Evolutionary conservation across 2,329 filamentous ascomycete species (phyloP), one percentile per base, ranked within the genome.

Genomic region (Ophiosphaerella narmari): DNA sequence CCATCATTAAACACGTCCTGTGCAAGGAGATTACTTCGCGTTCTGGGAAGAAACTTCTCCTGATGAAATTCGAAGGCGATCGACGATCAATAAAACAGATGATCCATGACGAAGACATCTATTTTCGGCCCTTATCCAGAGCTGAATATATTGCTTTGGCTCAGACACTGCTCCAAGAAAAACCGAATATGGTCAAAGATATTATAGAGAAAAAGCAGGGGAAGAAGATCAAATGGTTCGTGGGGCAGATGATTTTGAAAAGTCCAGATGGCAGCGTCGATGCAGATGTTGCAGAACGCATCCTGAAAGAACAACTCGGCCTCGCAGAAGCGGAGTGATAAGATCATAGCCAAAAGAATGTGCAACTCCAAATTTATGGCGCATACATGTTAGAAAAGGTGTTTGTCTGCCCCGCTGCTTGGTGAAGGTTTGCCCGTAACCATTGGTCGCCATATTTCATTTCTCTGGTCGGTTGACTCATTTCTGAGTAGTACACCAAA

Each of bases 171-270:
- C 73, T 88, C 41, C 70, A 75, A 1, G 75, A 78, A 49, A 84
- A 86, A 52, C 77, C 77, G 1, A 75, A 81, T 33, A 81, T 86
- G 74, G 84, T 86, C 2, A 74, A 78, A 46, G 80, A 85, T 44
- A 85, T 88, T 42, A 75, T 79, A 36, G 75, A 78, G 39, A 85
- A 83, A 62, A 80, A 81, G 0, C 83, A 87, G 57, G 74, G 77
- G 26, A 83, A 84, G n/a, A 89, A 89, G 69, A 68, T 87, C 6
- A 85, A 84, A 61, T 89, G 82, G 76, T 82, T 89, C 59, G 80
- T 89, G 12, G 86, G 86, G 9, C 82, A 87, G 68, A 87, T 89
- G 82, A 85, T 88, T 73, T 77, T 82, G 38, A 73, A 75, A 52
- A 83, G 83, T 24, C 77, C 80, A 24, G 82, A 84, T 51, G 85